A percentile compares a stretch with the other conserved stretches of the same genome.
Conservation (phyloP, 306 rosid genomes). For the Fragaria ananassa region DNA sequence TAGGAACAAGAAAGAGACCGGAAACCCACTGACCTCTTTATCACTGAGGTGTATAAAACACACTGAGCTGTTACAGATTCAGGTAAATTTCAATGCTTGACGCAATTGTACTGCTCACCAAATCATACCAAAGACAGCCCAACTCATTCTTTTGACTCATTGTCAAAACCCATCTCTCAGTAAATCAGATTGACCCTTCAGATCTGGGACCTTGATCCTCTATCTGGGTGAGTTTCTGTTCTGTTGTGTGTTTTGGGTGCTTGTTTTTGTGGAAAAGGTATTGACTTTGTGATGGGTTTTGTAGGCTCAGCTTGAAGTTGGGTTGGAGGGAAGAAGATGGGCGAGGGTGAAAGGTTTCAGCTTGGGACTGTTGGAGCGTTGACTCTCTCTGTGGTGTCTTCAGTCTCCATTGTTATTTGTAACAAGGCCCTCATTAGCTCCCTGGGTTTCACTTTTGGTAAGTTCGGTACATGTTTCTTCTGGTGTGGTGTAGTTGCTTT, state of each 20-base stretch:
- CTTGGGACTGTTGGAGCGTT: constrained; percentile 78
- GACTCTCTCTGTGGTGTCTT: constrained; percentile 76
- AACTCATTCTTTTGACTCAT: constrained; percentile 11
- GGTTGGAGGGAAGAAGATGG: constrained; percentile 46
- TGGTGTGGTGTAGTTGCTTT: neutral
- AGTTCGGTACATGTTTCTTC: constrained; percentile 9
- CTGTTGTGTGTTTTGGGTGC: neutral
- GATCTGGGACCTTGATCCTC: constrained; percentile 25
- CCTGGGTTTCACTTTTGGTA: constrained; percentile 70
- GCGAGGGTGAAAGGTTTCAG: constrained; percentile 65
- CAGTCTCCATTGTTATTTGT: constrained; percentile 84
- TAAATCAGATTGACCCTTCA: constrained; percentile 5
- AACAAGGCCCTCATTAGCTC: constrained; percentile 77
- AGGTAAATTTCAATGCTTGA: neutral
- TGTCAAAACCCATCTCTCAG: neutral
- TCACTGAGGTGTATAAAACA: neutral
- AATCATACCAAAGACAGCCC: neutral
- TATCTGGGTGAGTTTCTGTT: constrained; percentile 13
- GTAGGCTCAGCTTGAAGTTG: constrained; percentile 14
- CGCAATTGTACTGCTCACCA: neutral
- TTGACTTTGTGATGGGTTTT: neutral
- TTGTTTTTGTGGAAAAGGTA: neutral
- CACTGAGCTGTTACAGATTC: neutral
- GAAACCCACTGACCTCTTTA: constrained; percentile 1
- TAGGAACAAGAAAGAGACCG: neutral